Base-by-base conservation (phyloP, 805 yeast genomes). In the Candida ortonii region DNA sequence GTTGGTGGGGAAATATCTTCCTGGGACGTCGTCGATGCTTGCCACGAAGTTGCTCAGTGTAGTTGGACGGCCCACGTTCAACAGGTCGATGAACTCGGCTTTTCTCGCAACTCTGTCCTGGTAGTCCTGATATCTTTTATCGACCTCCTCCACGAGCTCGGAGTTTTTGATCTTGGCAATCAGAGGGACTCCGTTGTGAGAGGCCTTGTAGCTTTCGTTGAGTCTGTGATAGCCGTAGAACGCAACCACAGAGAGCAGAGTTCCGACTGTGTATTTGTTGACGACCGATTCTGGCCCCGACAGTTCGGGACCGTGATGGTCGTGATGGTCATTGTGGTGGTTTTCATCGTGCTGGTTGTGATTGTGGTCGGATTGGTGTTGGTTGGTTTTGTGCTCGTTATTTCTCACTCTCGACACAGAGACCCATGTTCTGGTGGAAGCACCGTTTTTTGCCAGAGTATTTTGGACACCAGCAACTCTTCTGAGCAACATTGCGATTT, bases 141-240 rank as follows among this genome's bases (percentile, higher is more conserved):
- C 52, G 21, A 50, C 25, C 3, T 54, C 47, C 27, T 40, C 44
- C 10, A 47, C 14, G 10, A 43, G 14, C 20, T 36, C 30, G 8
- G 54, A 51, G 6, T 28, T 33, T 18, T 41, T 39, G 12, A 53
- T 18, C 5, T 37, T 14, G 2, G 56, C 38, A n/a, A 48, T 20
- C 3, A 59, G 19, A 1, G 62, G 41, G 5, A 44, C 32, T 17
- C 62, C 61, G 6, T 50, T 51, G 36, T 74, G 72, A 38, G 66
- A 67, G 41, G 62, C 64, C 50, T 70, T 68, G 38, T 72, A 76
- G 33, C 68, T 62, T 49, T 68, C 71, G 50, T 78, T 73, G 34
- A 61, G 61, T 49, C 67, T 63, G 52, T 68, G 61, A 47, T 69
- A 69, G 49, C 74, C 70, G 47, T 64, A 64, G 14, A 70, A 59